Evolutionary conservation across 2,329 filamentous ascomycete genomes (phyloP), one percentile per base, ranked within the genome.

Genomic region (Colletotrichum eleusines): DNA sequence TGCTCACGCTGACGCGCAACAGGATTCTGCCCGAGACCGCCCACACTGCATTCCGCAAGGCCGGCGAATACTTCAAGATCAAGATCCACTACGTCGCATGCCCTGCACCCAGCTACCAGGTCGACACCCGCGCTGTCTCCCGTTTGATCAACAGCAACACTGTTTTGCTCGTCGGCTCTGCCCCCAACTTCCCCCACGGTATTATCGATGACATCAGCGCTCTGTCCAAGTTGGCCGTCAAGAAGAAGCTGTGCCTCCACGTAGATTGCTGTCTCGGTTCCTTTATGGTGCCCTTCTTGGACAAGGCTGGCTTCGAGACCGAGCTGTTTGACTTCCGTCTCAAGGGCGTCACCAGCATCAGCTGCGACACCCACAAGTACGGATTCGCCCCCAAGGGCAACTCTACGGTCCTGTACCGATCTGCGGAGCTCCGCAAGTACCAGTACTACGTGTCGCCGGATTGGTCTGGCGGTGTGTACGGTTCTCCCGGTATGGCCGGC

Each of bases 321-420:
- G 90, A 92, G 75, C 90, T 90, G 6, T 98, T 98, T 78, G 96
- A 99, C 81, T 99, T 99, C 88, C 90, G 93, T 66, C 90, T 97
- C 70, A 94, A 93, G 75, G 96, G 96, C 76, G 96, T 99, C 46
- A 98, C 95, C 4, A 95, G 92, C 80, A 98, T 99, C 81, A 94
- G 91, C 75, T 97, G 95, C 80, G 96, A 99, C 80, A 99, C 96
- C 3, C 96, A 99, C 88, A 99, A 99, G 81, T 99, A 99, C 80
- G 96, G 96, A 46, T 99, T 99, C 79, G 96, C 96, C 1, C 96
- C 96, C 63, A 99, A 99, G 84, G 96, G 96, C 75, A 99, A 97
- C 87, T 96, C 92, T 63, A 96, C 94, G 1, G 87, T 97, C 18
- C 87, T 99, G 51, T 99, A 99, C 87, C 94, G 96, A 76, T 92